Conservation (phyloP, 148 eudicot genomes). For the Talinum fruticosum region DNA sequence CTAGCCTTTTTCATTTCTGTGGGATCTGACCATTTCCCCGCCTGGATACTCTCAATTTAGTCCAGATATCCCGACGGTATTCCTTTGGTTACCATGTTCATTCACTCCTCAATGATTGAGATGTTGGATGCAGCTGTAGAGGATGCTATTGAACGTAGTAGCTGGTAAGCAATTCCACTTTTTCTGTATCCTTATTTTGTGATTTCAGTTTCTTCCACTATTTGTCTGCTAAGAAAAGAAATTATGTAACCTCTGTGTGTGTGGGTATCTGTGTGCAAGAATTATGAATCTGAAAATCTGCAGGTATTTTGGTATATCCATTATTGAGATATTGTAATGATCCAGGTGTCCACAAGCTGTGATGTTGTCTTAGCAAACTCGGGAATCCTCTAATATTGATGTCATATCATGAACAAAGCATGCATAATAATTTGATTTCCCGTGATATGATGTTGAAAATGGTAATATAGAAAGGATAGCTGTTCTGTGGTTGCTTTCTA, state of each 20-base stretch:
- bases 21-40: neutral
- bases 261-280: neutral
- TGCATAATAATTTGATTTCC: neutral
- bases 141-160: constrained; percentile 84
- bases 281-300: neutral
- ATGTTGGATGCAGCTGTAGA: constrained; percentile 89
- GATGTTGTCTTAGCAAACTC: neutral
- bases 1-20: constrained; percentile 12
- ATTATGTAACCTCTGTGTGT: neutral
- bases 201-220: neutral
- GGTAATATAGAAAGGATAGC: neutral
- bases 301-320: neutral
- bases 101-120: constrained; percentile 81
- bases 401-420: neutral
- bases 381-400: neutral
- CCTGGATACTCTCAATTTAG: constrained; percentile 35
- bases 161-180: constrained; percentile 61
- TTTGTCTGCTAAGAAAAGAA: neutral
- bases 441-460: neutral
- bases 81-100: constrained; percentile 68
- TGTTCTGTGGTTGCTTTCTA: neutral
- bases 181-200: neutral
- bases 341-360: too few species aligned
- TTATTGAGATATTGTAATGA: too few species aligned
- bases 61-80: constrained; percentile 93